A percentile compares a stretch with the other conserved stretches of the same genome.
Evolutionary conservation across 2,329 filamentous ascomycete genomes (phyloP).

Genomic region (Diaporthe helianthi): DNA sequence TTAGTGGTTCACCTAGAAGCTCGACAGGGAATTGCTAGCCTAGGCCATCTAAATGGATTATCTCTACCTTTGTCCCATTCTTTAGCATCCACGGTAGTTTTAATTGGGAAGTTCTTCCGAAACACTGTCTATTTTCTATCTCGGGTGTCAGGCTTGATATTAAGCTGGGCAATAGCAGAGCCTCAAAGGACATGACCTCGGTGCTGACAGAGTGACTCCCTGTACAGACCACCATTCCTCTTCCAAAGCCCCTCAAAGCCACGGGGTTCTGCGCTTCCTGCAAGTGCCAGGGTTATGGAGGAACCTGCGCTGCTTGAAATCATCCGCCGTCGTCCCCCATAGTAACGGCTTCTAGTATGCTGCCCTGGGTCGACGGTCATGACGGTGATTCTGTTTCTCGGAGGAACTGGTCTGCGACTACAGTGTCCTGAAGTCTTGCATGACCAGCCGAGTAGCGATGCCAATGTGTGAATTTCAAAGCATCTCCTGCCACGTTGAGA

Average conservation of each 20-base stretch:
- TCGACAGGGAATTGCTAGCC: neutral
- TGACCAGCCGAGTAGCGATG: no score
- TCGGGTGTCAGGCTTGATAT: constrained; percentile 30
- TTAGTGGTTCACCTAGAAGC: no score
- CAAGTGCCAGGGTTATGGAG: no score
- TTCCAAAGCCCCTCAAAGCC: constrained; percentile 42
- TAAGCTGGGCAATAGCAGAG: constrained; percentile 37
- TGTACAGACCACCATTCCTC: constrained; percentile 5
- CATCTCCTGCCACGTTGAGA: no score
- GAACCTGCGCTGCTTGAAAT: no score
- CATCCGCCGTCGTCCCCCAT: no score
- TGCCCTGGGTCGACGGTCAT: no score
- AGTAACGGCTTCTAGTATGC: no score
- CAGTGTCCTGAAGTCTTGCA: no score
- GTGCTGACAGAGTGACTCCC: constrained; percentile 24
- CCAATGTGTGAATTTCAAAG: no score
- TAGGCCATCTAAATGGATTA: neutral
- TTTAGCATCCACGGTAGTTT: neutral
- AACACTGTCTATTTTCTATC: constrained; percentile 15
- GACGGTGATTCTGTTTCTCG: no score
- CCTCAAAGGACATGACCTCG: constrained; percentile 36
- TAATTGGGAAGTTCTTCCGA: constrained; percentile 25
- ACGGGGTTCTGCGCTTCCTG: constrained; percentile 35
- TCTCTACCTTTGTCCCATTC: neutral
- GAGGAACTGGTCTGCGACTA: no score